These are phyloP conservation scores for Salix udensis DNA, from an alignment of 345 rosid genomes.

Conservation along the genomic window DNA sequence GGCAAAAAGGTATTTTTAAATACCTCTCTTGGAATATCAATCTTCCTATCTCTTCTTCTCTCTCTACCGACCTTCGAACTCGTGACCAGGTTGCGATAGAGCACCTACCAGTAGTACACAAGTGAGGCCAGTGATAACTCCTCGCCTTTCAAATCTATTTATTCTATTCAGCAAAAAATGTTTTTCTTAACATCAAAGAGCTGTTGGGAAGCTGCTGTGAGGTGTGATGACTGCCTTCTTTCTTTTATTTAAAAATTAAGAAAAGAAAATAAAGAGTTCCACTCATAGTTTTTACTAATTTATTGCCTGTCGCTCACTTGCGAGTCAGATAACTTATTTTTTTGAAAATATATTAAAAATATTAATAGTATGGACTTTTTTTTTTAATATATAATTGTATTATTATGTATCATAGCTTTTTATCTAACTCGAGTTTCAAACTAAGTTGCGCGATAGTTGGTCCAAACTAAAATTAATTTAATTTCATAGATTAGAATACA, in stretches of 20 bases:
- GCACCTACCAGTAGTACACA: background rate
- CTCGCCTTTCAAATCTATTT: fast-evolving
- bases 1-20: background rate
- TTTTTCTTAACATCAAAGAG: background rate
- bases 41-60: background rate
- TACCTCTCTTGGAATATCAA: background rate
- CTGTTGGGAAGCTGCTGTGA: background rate
- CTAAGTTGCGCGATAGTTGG: no score
- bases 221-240: background rate
- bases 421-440: no score
- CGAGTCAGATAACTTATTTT: no score
- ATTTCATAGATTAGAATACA: no score
- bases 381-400: no score
- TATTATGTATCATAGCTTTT: no score
- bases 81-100: background rate
- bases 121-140: fast-evolving
- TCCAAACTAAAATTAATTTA: no score
- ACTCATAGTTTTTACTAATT: no score
- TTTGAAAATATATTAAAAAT: no score
- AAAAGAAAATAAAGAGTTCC: background rate
- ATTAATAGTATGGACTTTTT: no score
- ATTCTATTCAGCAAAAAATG: no score
- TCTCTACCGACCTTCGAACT: background rate
- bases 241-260: background rate
- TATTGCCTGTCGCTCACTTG: no score